Evolutionary conservation across 306 rosid species (phyloP), one percentile per base, ranked within the genome.

Genomic region (Gleditsia sinensis): DNA sequence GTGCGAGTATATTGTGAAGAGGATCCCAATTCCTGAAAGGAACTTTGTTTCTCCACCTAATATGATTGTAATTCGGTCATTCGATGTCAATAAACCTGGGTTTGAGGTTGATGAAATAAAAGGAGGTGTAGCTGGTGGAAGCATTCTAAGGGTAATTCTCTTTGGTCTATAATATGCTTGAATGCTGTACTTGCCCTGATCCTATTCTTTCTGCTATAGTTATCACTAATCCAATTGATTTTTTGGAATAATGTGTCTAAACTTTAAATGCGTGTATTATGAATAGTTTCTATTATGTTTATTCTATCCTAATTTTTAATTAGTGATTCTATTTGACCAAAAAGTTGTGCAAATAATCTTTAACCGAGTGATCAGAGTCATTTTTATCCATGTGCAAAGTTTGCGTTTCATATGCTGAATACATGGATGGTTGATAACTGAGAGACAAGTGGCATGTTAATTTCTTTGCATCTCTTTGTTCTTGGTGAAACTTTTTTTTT

Each of bases 81-180:
- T 94, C 64, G 98, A 94, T 72, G 98, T 94, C 69, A 94, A 94
- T 72, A 91, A 94, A 74, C 97, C 98, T 40, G 98, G 98, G 30
- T 91, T 67, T 74, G 98, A 94, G 85, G 98, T 94, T 76, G 97
- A 94, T 72, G 98, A 94, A 14, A 90, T 94, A 42, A 92, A 83
- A 82, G 98, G 98, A 50, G 98, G 98, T 27, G 98, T 94, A 30
- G 98, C 98, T 83, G 98, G 98, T 81, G 98, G 97, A 81, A 91
- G 98, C 48, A 94, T 94, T 42, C 89, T 94, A 66, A 85, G 95
- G 96, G 98, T 94, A 87, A 63, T 83, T 66, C 32, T 78, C 19
- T 62, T 83, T 60, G 36, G 17, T 28, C 20, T 34, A 11, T 49
- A 16, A 5, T 55, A 6, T 50, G 58, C 42, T 33, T 75, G 49